Evolutionary conservation across 208 protist genomes (phyloP).

Genomic region (Trypanosoma platydactyli): DNA sequence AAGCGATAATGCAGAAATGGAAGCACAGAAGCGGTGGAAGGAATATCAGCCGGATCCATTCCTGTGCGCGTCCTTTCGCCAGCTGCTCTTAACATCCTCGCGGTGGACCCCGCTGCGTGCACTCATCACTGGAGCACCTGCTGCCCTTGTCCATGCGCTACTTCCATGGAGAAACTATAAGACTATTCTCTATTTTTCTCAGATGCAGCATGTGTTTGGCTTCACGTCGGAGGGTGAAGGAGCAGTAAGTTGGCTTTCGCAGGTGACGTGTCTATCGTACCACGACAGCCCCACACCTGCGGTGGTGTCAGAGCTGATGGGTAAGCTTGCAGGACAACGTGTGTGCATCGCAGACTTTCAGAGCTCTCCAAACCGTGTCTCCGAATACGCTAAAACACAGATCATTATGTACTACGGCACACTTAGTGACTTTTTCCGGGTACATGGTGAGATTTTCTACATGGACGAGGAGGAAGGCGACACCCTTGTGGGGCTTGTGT

Average conservation of each 20-base stretch:
- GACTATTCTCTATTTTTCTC: conserved; percentile 63
- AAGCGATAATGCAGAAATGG: neutral
- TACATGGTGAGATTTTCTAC: conserved; percentile 32
- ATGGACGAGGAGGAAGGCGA: conserved; percentile 8
- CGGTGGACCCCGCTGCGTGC: conserved; percentile 40
- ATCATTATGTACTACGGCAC: conserved; percentile 43
- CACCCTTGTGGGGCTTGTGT: conserved; percentile 14
- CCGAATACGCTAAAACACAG: conserved; percentile 25
- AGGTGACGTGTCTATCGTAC: conserved; percentile 23
- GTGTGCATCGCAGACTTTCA: conserved; percentile 26
- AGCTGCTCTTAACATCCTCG: conserved; percentile 13
- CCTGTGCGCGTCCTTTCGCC: conserved; percentile 34
- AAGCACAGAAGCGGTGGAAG: conserved; percentile 27
- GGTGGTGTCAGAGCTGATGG: conserved; percentile 33
- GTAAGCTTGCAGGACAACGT: conserved; percentile 13
- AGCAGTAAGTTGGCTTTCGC: conserved; percentile 20
- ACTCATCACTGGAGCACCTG: conserved; percentile 32
- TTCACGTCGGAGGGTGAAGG: conserved; percentile 50
- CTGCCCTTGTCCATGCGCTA: conserved; percentile 27
- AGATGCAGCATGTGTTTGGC: conserved; percentile 57
- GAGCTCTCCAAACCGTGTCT: conserved; percentile 12
- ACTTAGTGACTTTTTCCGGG: conserved; percentile 28
- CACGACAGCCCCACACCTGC: conserved; percentile 36
- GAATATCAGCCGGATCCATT: conserved; percentile 44
- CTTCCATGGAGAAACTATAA: conserved; percentile 31